phyloP scores from a whole-genome alignment of 108 stramenopile genomes.

The Nitzschia palea region DNA sequence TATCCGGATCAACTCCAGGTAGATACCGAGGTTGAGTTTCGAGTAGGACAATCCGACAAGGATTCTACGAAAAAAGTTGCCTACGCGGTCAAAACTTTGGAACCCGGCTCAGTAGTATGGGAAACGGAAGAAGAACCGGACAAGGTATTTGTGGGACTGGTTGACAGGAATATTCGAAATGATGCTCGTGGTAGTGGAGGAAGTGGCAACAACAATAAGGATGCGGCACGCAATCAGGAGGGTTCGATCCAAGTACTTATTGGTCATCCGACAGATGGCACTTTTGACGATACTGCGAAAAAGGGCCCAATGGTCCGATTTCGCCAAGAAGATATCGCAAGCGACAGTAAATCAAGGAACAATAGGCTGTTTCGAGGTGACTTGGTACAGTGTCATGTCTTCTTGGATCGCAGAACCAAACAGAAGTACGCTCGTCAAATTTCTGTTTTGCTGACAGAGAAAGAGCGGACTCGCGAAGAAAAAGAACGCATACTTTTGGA shows the following conservation, averaged over 20 bases:
- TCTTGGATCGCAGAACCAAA: conserved; percentile 61
- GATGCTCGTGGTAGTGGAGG: conserved; percentile 29
- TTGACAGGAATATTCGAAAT: conserved; percentile 34
- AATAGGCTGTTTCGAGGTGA: conserved; percentile 48
- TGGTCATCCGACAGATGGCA: neutral
- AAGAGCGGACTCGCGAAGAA: conserved; percentile 46
- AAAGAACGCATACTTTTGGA: conserved; percentile 52
- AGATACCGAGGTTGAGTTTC: conserved; percentile 72
- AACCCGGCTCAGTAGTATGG: conserved; percentile 62
- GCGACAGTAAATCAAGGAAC: conserved; percentile 13
- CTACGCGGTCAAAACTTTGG: conserved; percentile 35
- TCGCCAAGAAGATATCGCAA: conserved; percentile 15
- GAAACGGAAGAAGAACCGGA: conserved; percentile 64
- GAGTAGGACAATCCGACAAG: conserved; percentile 29
- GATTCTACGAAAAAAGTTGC: conserved; percentile 44
- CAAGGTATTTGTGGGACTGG: conserved; percentile 43
- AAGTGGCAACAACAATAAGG: conserved; percentile 22
- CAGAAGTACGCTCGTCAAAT: conserved; percentile 60
- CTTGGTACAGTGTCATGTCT: conserved; percentile 62
- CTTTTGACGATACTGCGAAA: neutral
- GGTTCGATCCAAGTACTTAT: conserved; percentile 1
- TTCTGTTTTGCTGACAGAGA: conserved; percentile 59
- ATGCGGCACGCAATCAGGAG: conserved; percentile 1
- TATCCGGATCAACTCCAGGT: conserved; percentile 59
- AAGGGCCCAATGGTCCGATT: conserved; percentile 31